Evolutionary conservation across 2,329 filamentous ascomycete genomes (phyloP).

Genomic region (Blastomyces parvus): DNA sequence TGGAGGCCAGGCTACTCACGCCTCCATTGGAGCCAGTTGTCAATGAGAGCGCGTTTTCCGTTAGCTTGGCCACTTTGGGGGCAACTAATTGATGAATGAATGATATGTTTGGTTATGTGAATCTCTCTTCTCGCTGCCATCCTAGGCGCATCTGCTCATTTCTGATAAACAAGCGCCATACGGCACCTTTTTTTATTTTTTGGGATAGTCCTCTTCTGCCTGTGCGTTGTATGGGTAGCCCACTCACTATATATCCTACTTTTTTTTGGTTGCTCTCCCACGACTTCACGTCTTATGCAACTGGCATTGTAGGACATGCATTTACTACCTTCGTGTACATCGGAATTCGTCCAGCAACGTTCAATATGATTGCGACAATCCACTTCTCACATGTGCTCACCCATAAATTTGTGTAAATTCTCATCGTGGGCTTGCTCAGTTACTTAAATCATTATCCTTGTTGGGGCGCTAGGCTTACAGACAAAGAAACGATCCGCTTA

Average conservation of each 20-base stretch:
- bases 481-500: background rate
- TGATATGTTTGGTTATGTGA: constrained; percentile 1
- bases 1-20: constrained; percentile 23
- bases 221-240: no score
- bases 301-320: no score
- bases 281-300: no score
- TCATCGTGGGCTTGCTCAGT: background rate
- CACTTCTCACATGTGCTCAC: background rate
- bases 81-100: background rate
- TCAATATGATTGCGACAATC: background rate
- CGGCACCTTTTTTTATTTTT: background rate
- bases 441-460: background rate
- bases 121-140: background rate
- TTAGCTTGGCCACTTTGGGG: background rate
- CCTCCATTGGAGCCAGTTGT: constrained; percentile 26
- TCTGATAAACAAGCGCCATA: background rate
- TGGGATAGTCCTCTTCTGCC: no score
- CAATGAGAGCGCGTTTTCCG: background rate
- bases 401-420: background rate
- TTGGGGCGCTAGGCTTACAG: background rate
- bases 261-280: no score
- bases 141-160: background rate
- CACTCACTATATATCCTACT: no score
- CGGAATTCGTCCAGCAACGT: background rate
- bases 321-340: no score